phyloP scores from a whole-genome alignment of 139 green algal species.

The Astrephomene gubernaculifera region DNA sequence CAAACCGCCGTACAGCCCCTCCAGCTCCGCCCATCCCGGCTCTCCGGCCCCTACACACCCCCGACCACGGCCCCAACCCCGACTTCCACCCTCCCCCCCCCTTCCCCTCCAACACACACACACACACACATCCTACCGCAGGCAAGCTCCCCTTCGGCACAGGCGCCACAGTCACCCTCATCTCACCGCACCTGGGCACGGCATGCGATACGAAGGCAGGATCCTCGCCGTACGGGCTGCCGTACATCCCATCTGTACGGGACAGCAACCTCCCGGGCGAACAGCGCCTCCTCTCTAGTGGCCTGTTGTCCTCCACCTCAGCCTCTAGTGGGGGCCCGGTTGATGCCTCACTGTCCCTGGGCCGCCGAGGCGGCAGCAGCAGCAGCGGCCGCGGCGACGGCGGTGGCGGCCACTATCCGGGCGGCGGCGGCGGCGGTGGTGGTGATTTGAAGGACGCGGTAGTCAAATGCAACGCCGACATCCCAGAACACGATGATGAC shows the following conservation, averaged over 20 bases:
- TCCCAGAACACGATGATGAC: slow-evolving; percentile 3
- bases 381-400: not conserved
- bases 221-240: not conserved
- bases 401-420: not conserved
- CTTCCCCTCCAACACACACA: no score
- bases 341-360: not conserved
- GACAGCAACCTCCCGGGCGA: not conserved
- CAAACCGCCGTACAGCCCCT: not conserved
- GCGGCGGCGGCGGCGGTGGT: not conserved
- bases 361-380: not conserved
- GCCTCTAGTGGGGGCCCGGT: not conserved
- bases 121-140: not conserved
- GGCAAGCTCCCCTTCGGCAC: slow-evolving; percentile 14
- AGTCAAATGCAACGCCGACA: slow-evolving; percentile 18
- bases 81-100: no score
- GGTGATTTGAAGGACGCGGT: not conserved
- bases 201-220: slow-evolving; percentile 14
- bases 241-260: no score
- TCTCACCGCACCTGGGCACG: not conserved
- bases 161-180: slow-evolving; percentile 5
- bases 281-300: not conserved
- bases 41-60: no score
- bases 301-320: not conserved
- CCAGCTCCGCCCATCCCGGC: not conserved
- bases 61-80: no score